Evolutionary conservation across 2,329 filamentous ascomycete genomes (phyloP), one percentile per base, ranked within the genome.

Genomic region (Juglanconis juglandina): DNA sequence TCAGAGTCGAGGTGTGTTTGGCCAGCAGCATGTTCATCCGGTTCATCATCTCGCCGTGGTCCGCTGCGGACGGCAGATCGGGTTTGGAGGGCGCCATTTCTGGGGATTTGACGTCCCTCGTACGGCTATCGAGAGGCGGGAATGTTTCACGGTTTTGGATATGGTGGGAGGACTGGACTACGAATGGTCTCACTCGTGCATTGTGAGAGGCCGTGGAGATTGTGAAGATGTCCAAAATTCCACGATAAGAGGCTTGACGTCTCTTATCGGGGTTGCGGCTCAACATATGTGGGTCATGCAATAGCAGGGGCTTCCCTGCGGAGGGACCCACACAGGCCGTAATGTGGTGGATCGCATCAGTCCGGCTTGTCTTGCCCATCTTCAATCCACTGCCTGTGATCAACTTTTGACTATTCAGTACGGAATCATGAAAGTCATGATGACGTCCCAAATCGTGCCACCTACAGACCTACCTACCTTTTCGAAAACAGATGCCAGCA

Each of bases 11-110:
- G 4, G 71, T 66, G 59, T 72, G 73, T 9, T 71, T 70, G 56
- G 76, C 66, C 44, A 75, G 64, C 65, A 73, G 69, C 56, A 80
- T 71, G 59, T 75, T 72, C 59, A 80, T 74, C 61, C 71, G 71
- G 72, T 80, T 80, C 62, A 75, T 69, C 53, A 77, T 66, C 58
- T 73, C 68, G 64, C 72, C 72, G 68, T 70, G 71, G 67, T 77
- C 69, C 58, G 73, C 65, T 32, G 75, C 74, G 52, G 73, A 68
- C 52, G 76, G 76, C 52, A 74, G 71, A 55, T 47, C 37, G n/a
- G 61, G 3, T 14, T 58, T 60, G 2, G 39, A 11, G 42, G 54
- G 41, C 8, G 49, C 46, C 58, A 60, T 60, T 3, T 47, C 34
- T 6, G 41, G 53, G 37, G 41, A 34, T 30, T 13, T 10, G 2